A percentile compares a stretch with the other conserved stretches of the same genome.
Evolutionary conservation across 1,284 basidiomycete genomes (phyloP).

Genomic region (Pseudozyma flocculosa): DNA sequence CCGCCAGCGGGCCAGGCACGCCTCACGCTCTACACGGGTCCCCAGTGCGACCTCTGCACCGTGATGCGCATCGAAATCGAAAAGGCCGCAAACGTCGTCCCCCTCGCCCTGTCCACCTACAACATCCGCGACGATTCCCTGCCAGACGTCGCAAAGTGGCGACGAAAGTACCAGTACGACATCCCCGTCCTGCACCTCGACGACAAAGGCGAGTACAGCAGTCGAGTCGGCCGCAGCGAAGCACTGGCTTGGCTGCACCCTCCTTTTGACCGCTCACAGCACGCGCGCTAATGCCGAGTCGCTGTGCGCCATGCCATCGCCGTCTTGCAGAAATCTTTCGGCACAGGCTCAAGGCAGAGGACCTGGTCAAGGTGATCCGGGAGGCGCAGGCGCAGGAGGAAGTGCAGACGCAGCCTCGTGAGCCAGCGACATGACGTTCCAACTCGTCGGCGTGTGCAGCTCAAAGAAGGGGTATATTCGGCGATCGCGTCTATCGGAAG

Average conservation of each 20-base stretch:
- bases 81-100: slow-evolving; percentile 7
- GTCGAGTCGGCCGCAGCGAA: background rate
- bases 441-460: no score
- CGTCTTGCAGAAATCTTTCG: slow-evolving; percentile 25
- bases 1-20: no score
- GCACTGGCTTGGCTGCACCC: no score
- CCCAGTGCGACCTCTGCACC: slow-evolving; percentile 52
- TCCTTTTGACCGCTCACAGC: no score
- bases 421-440: no score
- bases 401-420: background rate
- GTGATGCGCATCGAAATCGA: slow-evolving; percentile 41
- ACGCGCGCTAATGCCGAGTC: no score
- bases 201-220: slow-evolving; percentile 12
- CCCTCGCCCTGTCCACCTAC: slow-evolving; percentile 42
- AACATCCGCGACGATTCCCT: slow-evolving; percentile 51
- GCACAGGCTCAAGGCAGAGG: slow-evolving; percentile 18
- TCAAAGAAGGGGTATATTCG: no score
- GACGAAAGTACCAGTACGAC: slow-evolving; percentile 56
- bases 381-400: background rate
- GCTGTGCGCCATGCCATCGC: no score
- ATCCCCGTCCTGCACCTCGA: slow-evolving; percentile 51
- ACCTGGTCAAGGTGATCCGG: slow-evolving; percentile 6
- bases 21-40: slow-evolving; percentile 51
- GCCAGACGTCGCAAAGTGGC: slow-evolving; percentile 42
- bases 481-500: no score